These are phyloP conservation scores for Venturia oleaginea DNA, from an alignment of 2,329 filamentous ascomycete genomes.

Conservation along the genomic window DNA sequence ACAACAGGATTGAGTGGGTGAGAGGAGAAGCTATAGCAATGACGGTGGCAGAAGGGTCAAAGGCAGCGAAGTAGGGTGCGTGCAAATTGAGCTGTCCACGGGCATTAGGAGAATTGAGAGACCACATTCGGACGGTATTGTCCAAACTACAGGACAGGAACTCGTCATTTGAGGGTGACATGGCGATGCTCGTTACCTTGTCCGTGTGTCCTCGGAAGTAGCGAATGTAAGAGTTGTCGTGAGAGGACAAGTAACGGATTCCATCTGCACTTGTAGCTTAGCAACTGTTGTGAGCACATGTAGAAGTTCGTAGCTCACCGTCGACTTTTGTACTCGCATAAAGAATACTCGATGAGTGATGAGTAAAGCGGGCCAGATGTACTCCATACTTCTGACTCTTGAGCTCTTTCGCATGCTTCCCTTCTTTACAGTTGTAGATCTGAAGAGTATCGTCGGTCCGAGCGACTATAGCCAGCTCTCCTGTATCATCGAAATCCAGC, in stretches of 20 bases:
- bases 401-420: constrained; percentile 77
- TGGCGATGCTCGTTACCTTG: constrained; percentile 70
- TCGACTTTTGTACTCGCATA: constrained; percentile 96
- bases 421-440: constrained; percentile 88
- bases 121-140: constrained; percentile 87
- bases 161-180: constrained; percentile 79
- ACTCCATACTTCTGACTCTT: constrained; percentile 96
- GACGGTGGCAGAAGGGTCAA: constrained; percentile 84
- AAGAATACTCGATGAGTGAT: constrained; percentile 81
- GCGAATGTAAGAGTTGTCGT: constrained; percentile 92
- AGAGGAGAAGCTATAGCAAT: constrained; percentile 81
- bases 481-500: constrained; percentile 91
- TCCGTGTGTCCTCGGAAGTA: constrained; percentile 91
- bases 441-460: constrained; percentile 93
- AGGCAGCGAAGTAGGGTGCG: constrained; percentile 74
- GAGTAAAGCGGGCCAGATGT: constrained; percentile 88
- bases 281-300: neutral
- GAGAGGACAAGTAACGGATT: constrained; percentile 77
- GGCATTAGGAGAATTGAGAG: constrained; percentile 68
- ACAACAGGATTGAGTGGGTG: constrained; percentile 73
- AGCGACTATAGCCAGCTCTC: constrained; percentile 83
- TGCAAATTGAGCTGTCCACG: constrained; percentile 74
- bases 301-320: constrained; percentile 38
- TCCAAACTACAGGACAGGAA: constrained; percentile 90
- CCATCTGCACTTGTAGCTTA: constrained; percentile 47